Conservation (phyloP, 2,329 filamentous ascomycete species). For the Dactylellina parvicollis region DNA sequence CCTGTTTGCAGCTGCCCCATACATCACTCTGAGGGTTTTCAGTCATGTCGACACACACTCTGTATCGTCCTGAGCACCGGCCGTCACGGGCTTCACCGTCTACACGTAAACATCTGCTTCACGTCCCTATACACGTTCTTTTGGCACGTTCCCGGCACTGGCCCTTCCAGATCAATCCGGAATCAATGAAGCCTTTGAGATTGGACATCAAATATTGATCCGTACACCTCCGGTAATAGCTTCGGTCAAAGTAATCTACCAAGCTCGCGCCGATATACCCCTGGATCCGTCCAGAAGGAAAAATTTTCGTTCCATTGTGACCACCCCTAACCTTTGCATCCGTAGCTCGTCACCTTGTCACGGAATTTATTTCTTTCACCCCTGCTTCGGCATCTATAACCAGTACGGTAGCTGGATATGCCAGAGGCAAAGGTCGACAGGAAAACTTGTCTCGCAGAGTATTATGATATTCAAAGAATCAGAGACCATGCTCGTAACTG, state of each 20-base stretch:
- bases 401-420: constrained; percentile 29
- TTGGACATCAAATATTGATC: constrained; percentile 8
- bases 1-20: too few species aligned
- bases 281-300: constrained; percentile 8
- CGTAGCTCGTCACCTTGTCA: constrained; percentile 23
- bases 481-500: neutral
- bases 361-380: constrained; percentile 31
- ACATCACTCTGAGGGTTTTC: too few species aligned
- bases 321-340: constrained; percentile 41
- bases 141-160: neutral
- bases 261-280: neutral
- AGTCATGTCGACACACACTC: too few species aligned
- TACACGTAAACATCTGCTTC: too few species aligned
- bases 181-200: constrained; percentile 5
- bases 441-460: neutral
- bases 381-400: constrained; percentile 36
- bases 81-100: too few species aligned
- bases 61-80: too few species aligned
- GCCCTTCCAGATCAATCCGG: neutral
- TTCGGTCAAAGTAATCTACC: neutral
- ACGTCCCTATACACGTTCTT: too few species aligned
- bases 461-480: neutral
- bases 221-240: constrained; percentile 26
- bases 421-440: constrained; percentile 5
- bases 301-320: constrained; percentile 21